A percentile compares a stretch with the other conserved stretches of the same genome.
These are phyloP conservation scores for Cystobasidium ongulense DNA, from an alignment of 768 basidiomycete genomes.

Conservation along the genomic window DNA sequence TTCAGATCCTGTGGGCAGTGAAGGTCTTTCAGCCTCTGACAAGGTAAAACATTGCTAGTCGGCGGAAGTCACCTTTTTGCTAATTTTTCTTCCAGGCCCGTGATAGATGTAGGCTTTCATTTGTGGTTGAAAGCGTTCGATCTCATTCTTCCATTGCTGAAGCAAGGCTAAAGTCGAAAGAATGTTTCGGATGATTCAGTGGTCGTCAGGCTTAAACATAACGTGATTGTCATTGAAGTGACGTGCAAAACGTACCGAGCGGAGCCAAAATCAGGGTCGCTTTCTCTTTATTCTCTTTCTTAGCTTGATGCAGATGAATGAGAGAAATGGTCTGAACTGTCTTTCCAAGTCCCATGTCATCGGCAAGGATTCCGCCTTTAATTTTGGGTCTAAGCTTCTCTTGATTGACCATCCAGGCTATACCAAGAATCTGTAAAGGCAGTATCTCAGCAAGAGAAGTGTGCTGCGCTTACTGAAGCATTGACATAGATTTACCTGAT, in stretches of 20 bases:
- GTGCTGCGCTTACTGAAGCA: no score
- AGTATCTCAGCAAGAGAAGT: not conserved
- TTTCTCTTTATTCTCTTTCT: slow-evolving; percentile 51
- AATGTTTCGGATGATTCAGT: no score
- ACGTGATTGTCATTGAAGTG: not conserved
- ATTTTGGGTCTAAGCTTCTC: not conserved
- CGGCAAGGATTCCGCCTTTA: slow-evolving; percentile 41
- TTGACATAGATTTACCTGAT: not conserved
- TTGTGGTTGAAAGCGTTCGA: slow-evolving; percentile 52
- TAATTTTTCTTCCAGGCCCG: slow-evolving; percentile 52
- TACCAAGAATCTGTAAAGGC: not conserved
- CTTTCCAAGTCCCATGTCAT: slow-evolving; percentile 93
- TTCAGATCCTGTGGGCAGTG: no score
- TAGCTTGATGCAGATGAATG: slow-evolving; percentile 54
- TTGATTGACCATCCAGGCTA: slow-evolving; percentile 3
- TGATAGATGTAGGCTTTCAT: slow-evolving; percentile 59
- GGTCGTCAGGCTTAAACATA: no score
- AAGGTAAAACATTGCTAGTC: no score
- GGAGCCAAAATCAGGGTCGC: slow-evolving; percentile 64
- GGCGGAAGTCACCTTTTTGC: no score
- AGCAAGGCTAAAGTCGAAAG: slow-evolving; percentile 62
- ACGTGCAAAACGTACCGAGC: not conserved
- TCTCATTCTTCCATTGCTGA: slow-evolving; percentile 51
- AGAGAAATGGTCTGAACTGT: slow-evolving; percentile 86
- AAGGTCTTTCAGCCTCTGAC: no score